These are phyloP conservation scores for Picea abies DNA, from an alignment of 83 land plant species.

Conservation along the genomic window DNA sequence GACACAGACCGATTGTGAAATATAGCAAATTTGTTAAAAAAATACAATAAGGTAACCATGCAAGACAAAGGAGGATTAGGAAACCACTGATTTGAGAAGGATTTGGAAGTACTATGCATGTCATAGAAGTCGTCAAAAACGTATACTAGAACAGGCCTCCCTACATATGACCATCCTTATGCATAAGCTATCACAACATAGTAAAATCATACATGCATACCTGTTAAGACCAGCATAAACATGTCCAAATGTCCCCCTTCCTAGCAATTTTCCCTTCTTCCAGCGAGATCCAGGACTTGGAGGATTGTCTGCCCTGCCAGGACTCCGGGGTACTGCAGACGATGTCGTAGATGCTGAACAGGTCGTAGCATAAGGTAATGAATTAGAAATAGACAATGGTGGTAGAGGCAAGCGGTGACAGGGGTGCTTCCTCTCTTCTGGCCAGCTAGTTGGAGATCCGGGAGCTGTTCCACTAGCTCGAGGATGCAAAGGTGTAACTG, in stretches of 20 bases:
- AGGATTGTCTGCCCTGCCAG: conserved; percentile 64
- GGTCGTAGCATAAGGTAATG: conserved; percentile 41
- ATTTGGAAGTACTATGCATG: not conserved
- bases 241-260: conserved; percentile 82
- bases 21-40: not conserved
- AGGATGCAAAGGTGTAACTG: conserved; percentile 76
- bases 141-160: not conserved
- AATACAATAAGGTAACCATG: not conserved
- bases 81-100: not conserved
- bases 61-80: not conserved
- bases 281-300: conserved; percentile 71
- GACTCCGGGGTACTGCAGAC: conserved; percentile 63
- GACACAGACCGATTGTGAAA: not conserved
- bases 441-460: conserved; percentile 47
- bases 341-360: conserved; percentile 38
- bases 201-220: conserved; percentile 25
- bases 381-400: conserved; percentile 46
- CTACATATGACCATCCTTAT: not conserved
- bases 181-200: not conserved
- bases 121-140: not conserved
- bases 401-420: conserved; percentile 78
- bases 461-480: conserved; percentile 54
- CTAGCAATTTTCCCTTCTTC: conserved; percentile 77
- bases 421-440: conserved; percentile 63
- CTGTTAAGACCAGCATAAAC: conserved; percentile 86